Base-by-base conservation (phyloP, 176 grass and related monocot species). In the Carex pumila region DNA sequence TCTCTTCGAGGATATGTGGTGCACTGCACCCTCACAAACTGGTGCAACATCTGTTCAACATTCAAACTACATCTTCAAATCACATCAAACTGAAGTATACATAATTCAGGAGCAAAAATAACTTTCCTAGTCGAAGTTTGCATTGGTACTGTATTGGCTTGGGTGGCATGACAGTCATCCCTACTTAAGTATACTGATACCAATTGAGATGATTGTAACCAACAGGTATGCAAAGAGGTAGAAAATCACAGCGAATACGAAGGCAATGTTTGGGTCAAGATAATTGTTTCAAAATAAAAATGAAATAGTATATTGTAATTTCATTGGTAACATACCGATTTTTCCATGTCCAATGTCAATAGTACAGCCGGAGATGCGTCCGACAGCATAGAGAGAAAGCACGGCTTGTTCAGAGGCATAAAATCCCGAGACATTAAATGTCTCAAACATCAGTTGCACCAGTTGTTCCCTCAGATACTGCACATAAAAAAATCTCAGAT, bases 331-430 rank as follows among this genome's bases (percentile, higher is more conserved):
- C 21, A 52, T 99, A 96, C 93, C 93, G 84, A 99, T 99, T 89
- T 99, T 99, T 12, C 97, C 93, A 82, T 99, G 97, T 2, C 91
- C 96, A 82, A 99, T 99, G 80, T 99, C 93, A 68, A 99, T 92
- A 19, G 93, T 99, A 70, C 93, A 99, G 62, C 97, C 93, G 0
- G 91, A 95, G 88, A 99, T 99, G 63, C 91, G 97, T 19, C 97
- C 97, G 82, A 99, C 90, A 75, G 97, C 93, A 91, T 99, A 99
- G 60, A 99, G 97, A 70, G 97, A 99, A 59, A 99, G 78, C 65
- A 99, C 97, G 71, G 91, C 97, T 65, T 99, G 93, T 88, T 99
- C 97, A 65, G 93, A 95, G 55, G 92, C 97, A 88, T 99, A 99
- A 92, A 99, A 99, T 17, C 97, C 97, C 82, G 97, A 99, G 55